A percentile compares a stretch with the other conserved stretches of the same genome.
Evolutionary conservation across 192 early-diverging fungal genomes (phyloP).

Genomic region (Spizellomyces punctatus): DNA sequence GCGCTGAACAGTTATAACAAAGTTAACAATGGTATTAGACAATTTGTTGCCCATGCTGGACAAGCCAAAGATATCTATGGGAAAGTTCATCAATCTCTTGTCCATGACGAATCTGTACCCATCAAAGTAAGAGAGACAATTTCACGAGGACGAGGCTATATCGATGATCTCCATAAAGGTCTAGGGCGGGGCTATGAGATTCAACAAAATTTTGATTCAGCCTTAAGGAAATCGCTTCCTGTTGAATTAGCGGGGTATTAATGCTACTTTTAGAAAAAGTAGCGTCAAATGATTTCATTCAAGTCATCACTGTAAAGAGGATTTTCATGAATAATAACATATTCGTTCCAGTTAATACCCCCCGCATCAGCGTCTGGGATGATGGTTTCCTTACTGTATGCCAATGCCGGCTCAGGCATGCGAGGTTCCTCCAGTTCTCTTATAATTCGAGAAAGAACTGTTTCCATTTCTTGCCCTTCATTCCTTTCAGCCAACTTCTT

Average conservation of each 20-base stretch:
- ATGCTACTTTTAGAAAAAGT: too few relatives aligned
- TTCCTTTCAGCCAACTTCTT: neutral
- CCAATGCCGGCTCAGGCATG: too few relatives aligned
- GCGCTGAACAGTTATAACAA: constrained; percentile 1
- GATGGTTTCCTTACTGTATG: too few relatives aligned
- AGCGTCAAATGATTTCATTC: too few relatives aligned
- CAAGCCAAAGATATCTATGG: neutral
- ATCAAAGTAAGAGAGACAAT: too few relatives aligned
- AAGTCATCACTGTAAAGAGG: neutral
- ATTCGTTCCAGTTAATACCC: too few relatives aligned
- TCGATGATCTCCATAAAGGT: constrained; percentile 3
- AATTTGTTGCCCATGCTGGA: neutral
- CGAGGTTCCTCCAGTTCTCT: neutral
- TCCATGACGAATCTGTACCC: neutral
- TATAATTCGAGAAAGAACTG: too few relatives aligned
- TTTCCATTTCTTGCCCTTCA: too few relatives aligned
- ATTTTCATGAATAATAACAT: neutral
- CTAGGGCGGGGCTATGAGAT: neutral
- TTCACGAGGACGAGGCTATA: too few relatives aligned
- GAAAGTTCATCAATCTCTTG: neutral
- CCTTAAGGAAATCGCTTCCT: neutral
- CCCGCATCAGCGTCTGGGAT: constrained; percentile 1
- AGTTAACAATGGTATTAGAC: neutral
- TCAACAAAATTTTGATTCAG: constrained; percentile 1
- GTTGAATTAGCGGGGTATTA: neutral